Conservation (phyloP, 257 asterid genomes). For the Craterostigma plantagineum region DNA sequence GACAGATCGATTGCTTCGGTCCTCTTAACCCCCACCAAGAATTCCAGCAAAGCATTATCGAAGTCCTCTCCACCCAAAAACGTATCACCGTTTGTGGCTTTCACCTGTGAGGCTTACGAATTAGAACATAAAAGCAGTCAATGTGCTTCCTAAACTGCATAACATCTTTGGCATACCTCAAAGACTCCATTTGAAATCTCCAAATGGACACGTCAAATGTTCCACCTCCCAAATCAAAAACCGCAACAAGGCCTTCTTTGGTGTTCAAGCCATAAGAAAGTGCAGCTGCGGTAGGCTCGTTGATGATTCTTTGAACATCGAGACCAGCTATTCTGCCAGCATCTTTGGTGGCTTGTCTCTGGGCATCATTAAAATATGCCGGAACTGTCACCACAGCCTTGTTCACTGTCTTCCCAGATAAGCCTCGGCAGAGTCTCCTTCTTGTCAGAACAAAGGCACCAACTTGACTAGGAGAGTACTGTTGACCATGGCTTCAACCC, state of each 20-base stretch:
- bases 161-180: slow-evolving; percentile 24
- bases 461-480: slow-evolving; percentile 54
- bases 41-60: slow-evolving; percentile 47
- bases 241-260: slow-evolving; percentile 74
- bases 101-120: slow-evolving; percentile 26
- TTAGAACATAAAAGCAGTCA: too few relatives aligned
- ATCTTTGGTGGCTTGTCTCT: slow-evolving; percentile 77
- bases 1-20: slow-evolving; percentile 50
- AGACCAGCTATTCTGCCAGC: slow-evolving; percentile 80
- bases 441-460: slow-evolving; percentile 57
- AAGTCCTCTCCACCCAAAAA: slow-evolving; percentile 87
- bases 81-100: slow-evolving; percentile 85
- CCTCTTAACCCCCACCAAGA: slow-evolving; percentile 36
- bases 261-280: slow-evolving; percentile 68
- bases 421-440: slow-evolving; percentile 58
- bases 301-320: slow-evolving; percentile 63
- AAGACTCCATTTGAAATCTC: slow-evolving; percentile 78
- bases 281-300: slow-evolving; percentile 85
- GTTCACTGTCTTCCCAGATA: slow-evolving; percentile 47
- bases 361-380: slow-evolving; percentile 84
- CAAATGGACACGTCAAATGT: slow-evolving; percentile 67
- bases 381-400: slow-evolving; percentile 74
- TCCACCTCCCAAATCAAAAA: slow-evolving; percentile 77
- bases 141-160: background rate
- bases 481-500: slow-evolving; percentile 61